These are phyloP conservation scores for Cytospora piceae DNA, from an alignment of 2,329 filamentous ascomycete species.

Conservation along the genomic window DNA sequence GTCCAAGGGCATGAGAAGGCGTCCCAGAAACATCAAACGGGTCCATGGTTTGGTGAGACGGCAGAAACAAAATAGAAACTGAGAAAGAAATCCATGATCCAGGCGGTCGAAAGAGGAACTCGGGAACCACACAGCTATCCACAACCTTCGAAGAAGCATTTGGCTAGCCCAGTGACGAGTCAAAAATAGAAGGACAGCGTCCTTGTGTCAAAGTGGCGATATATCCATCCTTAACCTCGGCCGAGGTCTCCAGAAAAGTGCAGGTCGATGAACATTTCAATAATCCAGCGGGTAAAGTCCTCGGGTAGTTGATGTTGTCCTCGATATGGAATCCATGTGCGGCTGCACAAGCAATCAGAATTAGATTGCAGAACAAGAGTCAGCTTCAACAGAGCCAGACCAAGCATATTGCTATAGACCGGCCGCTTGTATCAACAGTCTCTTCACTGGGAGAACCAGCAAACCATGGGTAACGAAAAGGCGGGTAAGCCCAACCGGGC, in stretches of 20 bases:
- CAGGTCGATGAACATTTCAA: neutral
- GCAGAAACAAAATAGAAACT: slow-evolving; percentile 1
- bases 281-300: neutral
- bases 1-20: slow-evolving; percentile 21
- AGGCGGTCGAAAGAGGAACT: neutral
- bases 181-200: neutral
- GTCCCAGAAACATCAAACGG: slow-evolving; percentile 4
- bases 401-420: slow-evolving; percentile 9
- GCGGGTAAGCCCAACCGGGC: neutral
- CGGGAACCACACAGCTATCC: neutral
- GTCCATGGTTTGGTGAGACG: slow-evolving; percentile 9
- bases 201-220: neutral
- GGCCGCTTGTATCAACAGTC: neutral
- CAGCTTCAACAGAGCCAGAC: neutral
- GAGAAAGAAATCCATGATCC: neutral
- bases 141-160: neutral
- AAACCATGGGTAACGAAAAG: neutral
- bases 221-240: neutral
- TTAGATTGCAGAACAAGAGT: slow-evolving; percentile 13
- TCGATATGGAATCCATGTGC: slow-evolving; percentile 8
- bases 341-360: slow-evolving; percentile 29
- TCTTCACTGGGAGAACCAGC: neutral
- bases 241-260: neutral
- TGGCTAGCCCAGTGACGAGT: neutral
- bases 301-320: neutral